phyloP scores from a whole-genome alignment of 805 yeast species.

The Schwanniomyces occidentalis region DNA sequence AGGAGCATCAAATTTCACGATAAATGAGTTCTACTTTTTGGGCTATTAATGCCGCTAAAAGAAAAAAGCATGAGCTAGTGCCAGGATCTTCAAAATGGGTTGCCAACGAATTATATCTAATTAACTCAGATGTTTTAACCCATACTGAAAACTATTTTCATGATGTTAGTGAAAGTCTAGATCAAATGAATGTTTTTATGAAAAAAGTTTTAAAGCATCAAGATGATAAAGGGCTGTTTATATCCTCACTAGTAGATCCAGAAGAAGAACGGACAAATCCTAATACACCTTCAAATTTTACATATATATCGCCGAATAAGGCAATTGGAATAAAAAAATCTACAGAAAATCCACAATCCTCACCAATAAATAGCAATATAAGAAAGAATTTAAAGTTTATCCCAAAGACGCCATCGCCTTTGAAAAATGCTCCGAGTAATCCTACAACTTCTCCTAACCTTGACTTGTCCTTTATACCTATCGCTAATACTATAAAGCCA shows the following conservation, averaged over 20 bases:
- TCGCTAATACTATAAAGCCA: too few relatives aligned
- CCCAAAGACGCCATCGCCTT: constrained; percentile 9
- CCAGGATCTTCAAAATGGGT: constrained; percentile 59
- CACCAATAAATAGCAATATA: constrained; percentile 1
- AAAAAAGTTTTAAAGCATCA: constrained; percentile 25
- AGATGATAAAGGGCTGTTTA: constrained; percentile 2
- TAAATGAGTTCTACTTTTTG: constrained; percentile 21
- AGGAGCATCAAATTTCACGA: neutral
- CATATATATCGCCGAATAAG: constrained; percentile 6
- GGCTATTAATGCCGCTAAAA: constrained; percentile 35
- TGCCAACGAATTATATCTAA: constrained; percentile 36
- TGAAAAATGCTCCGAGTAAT: constrained; percentile 3
- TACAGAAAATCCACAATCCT: constrained; percentile 1
- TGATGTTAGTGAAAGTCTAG: constrained; percentile 38
- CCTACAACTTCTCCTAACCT: constrained; percentile 19
- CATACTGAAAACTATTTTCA: constrained; percentile 41
- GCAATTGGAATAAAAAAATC: neutral
- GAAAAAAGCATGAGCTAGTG: constrained; percentile 25
- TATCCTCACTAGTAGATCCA: constrained; percentile 1
- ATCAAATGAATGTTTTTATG: constrained; percentile 45
- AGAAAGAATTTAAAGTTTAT: neutral
- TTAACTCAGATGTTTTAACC: constrained; percentile 34
- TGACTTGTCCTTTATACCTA: constrained; percentile 24
- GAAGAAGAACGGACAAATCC: constrained; percentile 1
- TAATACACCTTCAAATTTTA: constrained; percentile 4